Evolutionary conservation across 176 grass and related monocot genomes (phyloP), one percentile per base, ranked within the genome.

Genomic region (Areca catechu): DNA sequence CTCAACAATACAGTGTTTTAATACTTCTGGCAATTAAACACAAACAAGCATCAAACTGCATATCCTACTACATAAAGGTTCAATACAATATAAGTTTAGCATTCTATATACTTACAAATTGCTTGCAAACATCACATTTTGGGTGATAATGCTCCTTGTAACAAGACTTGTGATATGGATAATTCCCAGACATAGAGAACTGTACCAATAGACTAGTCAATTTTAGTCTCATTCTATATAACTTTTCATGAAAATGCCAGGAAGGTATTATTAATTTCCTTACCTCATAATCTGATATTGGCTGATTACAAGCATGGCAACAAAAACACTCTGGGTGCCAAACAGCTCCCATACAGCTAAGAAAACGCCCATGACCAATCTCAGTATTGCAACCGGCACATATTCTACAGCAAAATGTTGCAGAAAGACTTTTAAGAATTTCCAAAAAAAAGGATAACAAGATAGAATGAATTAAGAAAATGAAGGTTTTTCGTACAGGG

Each of bases 41-140:
- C 34, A 12, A 43, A 43, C 34, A 43, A 12, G 34, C 34, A 43
- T 43, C 34, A 43, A 43, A 43, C 14, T 12, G 14, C 34, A 14
- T 1, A 43, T 43, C 34, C 6, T 12, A 10, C 34, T 12, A 43
- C 12, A 14, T 12, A 43, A 43, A 43, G 9, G 1, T 43, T 43
- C 9, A 12, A 43, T 2, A 43, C 7, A 43, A 43, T 12, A 43
- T 43, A 43, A 43, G 34, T 43, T 43, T 43, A 47, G 24, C 60
- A 70, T 50, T 17, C 54, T 54, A 22, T 43, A 15, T 34, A 62
- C 87, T 92, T 85, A 92, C 93, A 83, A 92, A 92, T 67, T 92
- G 81, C 51, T 83, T 92, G 81, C 93, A 98, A 48, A 92, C 88
- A 76, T 92, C 93, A 43, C 93, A 98, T 83, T 98, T 98, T 58